Conservation (phyloP, 2,329 filamentous ascomycete genomes). For the Aspergillus sp. region DNA sequence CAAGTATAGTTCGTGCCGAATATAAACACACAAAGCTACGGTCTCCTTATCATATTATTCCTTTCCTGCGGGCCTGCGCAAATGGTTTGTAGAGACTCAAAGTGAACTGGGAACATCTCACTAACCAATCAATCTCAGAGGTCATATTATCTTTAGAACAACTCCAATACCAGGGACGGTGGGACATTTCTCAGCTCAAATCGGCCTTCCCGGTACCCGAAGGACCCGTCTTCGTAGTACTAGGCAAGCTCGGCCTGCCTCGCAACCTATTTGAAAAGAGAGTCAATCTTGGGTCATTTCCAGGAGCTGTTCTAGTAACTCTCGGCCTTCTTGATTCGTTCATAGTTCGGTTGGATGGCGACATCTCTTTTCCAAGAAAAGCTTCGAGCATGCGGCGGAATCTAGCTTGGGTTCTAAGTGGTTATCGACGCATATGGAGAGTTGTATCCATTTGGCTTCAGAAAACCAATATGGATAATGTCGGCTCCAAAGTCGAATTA, state of each 20-base stretch:
- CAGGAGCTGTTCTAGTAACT: conserved; percentile 24
- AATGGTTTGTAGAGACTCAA: conserved; percentile 35
- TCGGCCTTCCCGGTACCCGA: conserved; percentile 28
- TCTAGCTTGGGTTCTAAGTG: conserved; percentile 34
- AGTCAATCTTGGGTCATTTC: conserved; percentile 28
- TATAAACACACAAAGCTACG: conserved; percentile 33
- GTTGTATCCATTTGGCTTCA: conserved; percentile 30
- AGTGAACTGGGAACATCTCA: not conserved
- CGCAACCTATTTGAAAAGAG: conserved; percentile 26
- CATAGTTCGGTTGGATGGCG: conserved; percentile 14
- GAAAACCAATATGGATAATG: conserved; percentile 12
- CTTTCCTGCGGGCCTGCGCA: conserved; percentile 36
- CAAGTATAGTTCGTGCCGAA: conserved; percentile 32
- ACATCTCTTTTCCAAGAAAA: conserved; percentile 17
- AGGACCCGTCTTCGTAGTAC: conserved; percentile 27
- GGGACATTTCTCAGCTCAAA: conserved; percentile 7
- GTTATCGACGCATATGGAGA: conserved; percentile 35
- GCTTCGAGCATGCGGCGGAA: conserved; percentile 31
- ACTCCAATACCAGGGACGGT: conserved; percentile 17
- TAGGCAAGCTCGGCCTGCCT: conserved; percentile 34
- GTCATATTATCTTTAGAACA: conserved; percentile 45
- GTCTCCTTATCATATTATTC: conserved; percentile 29
- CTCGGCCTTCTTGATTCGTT: conserved; percentile 34
- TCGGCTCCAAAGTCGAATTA: conserved; percentile 20
- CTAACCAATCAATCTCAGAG: conserved; percentile 40